Percentiles rank a stretch among this genome's conserved stretches.
These are phyloP conservation scores for Fusarium paranaense DNA, from an alignment of 2,329 filamentous ascomycete genomes.

Conservation along the genomic window DNA sequence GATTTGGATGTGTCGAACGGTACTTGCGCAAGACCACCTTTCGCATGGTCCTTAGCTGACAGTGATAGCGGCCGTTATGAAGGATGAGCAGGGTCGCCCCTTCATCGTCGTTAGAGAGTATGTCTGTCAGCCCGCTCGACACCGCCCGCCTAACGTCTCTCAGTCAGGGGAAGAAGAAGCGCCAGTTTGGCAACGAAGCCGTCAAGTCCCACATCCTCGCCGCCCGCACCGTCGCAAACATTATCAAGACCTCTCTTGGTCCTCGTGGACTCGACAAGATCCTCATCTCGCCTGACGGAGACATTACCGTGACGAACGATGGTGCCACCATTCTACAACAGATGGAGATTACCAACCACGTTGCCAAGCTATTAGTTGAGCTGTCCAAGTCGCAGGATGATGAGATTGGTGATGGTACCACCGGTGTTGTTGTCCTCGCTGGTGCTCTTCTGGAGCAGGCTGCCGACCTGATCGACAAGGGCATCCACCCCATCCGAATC, in stretches of 20 bases:
- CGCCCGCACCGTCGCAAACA: constrained; percentile 93
- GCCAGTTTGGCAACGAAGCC: constrained; percentile 94
- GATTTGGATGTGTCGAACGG: constrained; percentile 88
- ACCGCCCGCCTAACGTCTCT: constrained; percentile 35
- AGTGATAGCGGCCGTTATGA: constrained; percentile 77
- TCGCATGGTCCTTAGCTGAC: constrained; percentile 31
- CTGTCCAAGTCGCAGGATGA: constrained; percentile 99
- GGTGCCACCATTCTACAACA: constrained; percentile 96
- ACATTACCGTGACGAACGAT: constrained; percentile 99
- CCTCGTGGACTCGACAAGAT: constrained; percentile 99
- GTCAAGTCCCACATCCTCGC: constrained; percentile 99
- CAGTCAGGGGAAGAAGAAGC: constrained; percentile 97
- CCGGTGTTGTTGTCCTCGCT: constrained; percentile 95
- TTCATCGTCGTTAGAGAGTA: constrained; percentile 99
- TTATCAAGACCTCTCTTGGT: constrained; percentile 96
- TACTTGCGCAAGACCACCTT: constrained; percentile 55
- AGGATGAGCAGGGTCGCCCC: constrained; percentile 96
- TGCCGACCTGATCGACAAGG: constrained; percentile 98
- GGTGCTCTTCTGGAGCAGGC: constrained; percentile 96
- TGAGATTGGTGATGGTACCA: constrained; percentile 98
- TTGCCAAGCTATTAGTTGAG: constrained; percentile 95
- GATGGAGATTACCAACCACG: constrained; percentile 99
- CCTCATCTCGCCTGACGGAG: constrained; percentile 96
- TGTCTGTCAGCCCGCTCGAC: constrained; percentile 51
- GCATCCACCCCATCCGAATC: constrained; percentile 98